Evolutionary conservation across 306 rosid species (phyloP).

Genomic region (Castanea crenata): DNA sequence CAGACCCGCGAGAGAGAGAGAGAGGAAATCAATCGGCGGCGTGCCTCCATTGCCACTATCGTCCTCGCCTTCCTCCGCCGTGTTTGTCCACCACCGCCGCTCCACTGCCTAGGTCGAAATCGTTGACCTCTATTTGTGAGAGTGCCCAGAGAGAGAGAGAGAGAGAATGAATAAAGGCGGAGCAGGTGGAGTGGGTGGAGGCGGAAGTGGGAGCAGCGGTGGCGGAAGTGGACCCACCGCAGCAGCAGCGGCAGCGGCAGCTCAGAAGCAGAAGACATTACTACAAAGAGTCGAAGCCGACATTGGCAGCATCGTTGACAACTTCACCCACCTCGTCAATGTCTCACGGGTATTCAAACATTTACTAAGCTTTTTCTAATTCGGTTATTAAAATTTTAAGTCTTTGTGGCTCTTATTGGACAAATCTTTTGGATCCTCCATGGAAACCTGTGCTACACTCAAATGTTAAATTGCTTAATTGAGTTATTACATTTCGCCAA

Average conservation of each 20-base stretch:
- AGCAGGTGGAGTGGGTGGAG: conserved; percentile 32
- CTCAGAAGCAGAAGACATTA: conserved; percentile 86
- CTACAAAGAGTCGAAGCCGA: conserved; percentile 67
- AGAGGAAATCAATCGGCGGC: too few relatives aligned
- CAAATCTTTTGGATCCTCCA: too few relatives aligned
- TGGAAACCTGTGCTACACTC: too few relatives aligned
- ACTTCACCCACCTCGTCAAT: conserved; percentile 83
- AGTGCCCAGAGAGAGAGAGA: background rate
- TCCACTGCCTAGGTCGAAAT: too few relatives aligned
- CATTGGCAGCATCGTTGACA: conserved; percentile 71
- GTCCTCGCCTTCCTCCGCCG: too few relatives aligned
- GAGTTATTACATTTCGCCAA: too few relatives aligned
- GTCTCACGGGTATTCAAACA: conserved; percentile 59
- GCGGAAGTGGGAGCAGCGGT: conserved; percentile 18
- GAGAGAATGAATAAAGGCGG: conserved; percentile 52
- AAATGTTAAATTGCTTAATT: too few relatives aligned
- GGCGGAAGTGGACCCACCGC: conserved; percentile 58
- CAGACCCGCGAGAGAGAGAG: too few relatives aligned
- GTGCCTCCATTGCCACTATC: too few relatives aligned
- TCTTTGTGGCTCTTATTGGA: too few relatives aligned
- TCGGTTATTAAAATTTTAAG: background rate
- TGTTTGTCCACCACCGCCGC: too few relatives aligned
- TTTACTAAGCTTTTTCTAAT: background rate
- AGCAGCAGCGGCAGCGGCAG: conserved; percentile 38
- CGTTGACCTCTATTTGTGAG: too few relatives aligned